Evolutionary conservation across 2,329 filamentous ascomycete species (phyloP).

Genomic region (Epichloe bromicola): DNA sequence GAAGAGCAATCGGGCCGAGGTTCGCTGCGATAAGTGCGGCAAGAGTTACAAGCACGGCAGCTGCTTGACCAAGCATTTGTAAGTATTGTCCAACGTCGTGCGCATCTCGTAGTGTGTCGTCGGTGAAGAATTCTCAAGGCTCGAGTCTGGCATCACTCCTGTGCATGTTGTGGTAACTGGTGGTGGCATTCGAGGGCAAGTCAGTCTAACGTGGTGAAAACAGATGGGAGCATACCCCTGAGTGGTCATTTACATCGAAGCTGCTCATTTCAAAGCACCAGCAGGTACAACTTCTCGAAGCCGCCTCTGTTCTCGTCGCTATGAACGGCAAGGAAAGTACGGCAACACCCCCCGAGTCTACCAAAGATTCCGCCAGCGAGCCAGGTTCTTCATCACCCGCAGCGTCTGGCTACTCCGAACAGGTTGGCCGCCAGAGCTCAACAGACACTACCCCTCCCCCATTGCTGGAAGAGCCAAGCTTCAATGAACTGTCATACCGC

Average conservation of each 20-base stretch:
- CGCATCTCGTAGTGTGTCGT: not conserved
- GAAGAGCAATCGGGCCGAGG: conserved; percentile 69
- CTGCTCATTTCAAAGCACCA: conserved; percentile 98
- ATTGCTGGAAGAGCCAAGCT: conserved; percentile 49
- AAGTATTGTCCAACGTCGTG: conserved; percentile 48
- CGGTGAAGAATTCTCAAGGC: not conserved
- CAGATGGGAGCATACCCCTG: conserved; percentile 99
- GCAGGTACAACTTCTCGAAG: conserved; percentile 93
- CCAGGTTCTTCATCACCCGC: conserved; percentile 70
- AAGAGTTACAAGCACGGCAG: conserved; percentile 99
- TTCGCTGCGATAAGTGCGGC: conserved; percentile 94
- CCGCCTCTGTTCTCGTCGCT: conserved; percentile 84
- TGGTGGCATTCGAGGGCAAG: not conserved
- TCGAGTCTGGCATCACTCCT: not conserved
- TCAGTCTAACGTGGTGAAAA: conserved; percentile 4
- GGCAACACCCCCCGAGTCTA: conserved; percentile 52
- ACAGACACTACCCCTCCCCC: conserved; percentile 88
- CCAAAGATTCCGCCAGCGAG: conserved; percentile 62
- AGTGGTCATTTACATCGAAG: conserved; percentile 96
- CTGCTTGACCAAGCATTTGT: conserved; percentile 99
- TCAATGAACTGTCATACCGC: conserved; percentile 36
- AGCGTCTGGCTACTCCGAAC: conserved; percentile 69
- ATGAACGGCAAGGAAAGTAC: conserved; percentile 57
- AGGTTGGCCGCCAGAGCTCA: conserved; percentile 67
- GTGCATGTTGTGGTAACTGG: not conserved